A percentile compares a stretch with the other conserved stretches of the same genome.
These are phyloP conservation scores for Alternaria sp. DNA, from an alignment of 2,329 filamentous ascomycete genomes.

Conservation along the genomic window DNA sequence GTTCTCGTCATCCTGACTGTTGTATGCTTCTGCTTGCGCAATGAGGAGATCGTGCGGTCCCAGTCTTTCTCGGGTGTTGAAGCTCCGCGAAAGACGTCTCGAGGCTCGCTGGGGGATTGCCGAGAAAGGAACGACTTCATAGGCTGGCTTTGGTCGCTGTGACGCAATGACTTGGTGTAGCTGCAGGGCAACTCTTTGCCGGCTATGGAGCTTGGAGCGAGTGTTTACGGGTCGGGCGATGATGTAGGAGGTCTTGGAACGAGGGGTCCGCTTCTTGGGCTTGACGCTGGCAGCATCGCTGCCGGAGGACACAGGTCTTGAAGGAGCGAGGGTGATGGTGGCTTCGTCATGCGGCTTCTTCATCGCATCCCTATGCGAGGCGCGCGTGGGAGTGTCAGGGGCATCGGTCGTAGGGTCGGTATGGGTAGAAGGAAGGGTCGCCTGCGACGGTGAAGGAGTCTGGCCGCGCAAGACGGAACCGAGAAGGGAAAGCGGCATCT, in stretches of 20 bases:
- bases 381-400: not conserved
- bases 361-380: conserved; percentile 10
- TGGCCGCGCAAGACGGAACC: conserved; percentile 38
- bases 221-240: conserved; percentile 70
- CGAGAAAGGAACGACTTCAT: conserved; percentile 77
- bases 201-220: conserved; percentile 68
- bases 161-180: conserved; percentile 70
- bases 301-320: conserved; percentile 48
- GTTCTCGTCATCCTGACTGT: conserved; percentile 50
- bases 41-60: conserved; percentile 74
- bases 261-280: conserved; percentile 54
- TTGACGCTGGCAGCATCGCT: conserved; percentile 47
- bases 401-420: conserved; percentile 1
- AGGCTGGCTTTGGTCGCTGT: conserved; percentile 68
- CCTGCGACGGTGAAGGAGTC: conserved; percentile 23
- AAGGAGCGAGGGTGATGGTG: conserved; percentile 25
- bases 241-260: conserved; percentile 68
- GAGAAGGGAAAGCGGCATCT: conserved; percentile 45
- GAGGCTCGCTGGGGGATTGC: conserved; percentile 58
- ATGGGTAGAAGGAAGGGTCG: conserved; percentile 1
- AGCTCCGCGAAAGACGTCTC: conserved; percentile 65
- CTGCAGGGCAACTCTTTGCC: conserved; percentile 73
- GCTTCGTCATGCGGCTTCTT: conserved; percentile 11
- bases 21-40: conserved; percentile 73
- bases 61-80: conserved; percentile 68